phyloP scores from a whole-genome alignment of 352 stramenopile genomes.

The Phytophthora parvispora region DNA sequence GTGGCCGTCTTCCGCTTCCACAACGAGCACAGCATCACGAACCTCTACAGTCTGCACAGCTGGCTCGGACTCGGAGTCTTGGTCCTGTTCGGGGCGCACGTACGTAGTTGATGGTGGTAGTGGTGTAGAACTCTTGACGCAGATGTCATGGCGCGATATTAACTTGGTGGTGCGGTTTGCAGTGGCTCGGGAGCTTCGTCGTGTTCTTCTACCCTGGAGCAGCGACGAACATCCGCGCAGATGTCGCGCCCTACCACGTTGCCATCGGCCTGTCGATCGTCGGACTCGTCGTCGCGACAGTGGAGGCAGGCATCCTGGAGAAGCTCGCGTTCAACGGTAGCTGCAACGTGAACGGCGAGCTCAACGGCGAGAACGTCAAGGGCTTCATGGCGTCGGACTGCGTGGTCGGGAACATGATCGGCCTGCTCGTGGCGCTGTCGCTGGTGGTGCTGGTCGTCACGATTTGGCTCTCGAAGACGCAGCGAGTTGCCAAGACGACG shows the following conservation, averaged over 20 bases:
- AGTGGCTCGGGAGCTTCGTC: conserved; percentile 76
- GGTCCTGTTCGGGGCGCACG: conserved; percentile 61
- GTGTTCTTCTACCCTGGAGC: conserved; percentile 86
- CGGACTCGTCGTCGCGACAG: conserved; percentile 68
- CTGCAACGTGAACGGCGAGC: conserved; percentile 80
- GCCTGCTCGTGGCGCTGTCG: conserved; percentile 65
- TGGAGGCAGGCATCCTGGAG: conserved; percentile 78
- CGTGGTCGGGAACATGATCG: conserved; percentile 79
- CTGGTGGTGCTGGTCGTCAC: conserved; percentile 51
- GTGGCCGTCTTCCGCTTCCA: conserved; percentile 90
- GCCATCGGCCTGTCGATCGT: conserved; percentile 72
- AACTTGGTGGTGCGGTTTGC: too few species aligned
- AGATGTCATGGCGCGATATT: conserved; percentile 7
- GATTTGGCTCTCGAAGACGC: conserved; percentile 66
- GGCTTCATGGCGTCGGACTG: conserved; percentile 82
- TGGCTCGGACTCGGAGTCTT: conserved; percentile 83
- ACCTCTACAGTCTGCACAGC: conserved; percentile 91
- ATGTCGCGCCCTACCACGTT: conserved; percentile 73
- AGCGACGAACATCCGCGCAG: conserved; percentile 43
- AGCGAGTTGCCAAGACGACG: conserved; percentile 12
- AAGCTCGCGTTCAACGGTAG: conserved; percentile 89
- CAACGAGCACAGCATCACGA: conserved; percentile 88
- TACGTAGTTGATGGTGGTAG: too few species aligned
- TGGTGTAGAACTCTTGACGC: not conserved
- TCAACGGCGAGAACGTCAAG: conserved; percentile 72